Conservation (phyloP, 2,329 filamentous ascomycete species). For the Didymellaceae sp. region DNA sequence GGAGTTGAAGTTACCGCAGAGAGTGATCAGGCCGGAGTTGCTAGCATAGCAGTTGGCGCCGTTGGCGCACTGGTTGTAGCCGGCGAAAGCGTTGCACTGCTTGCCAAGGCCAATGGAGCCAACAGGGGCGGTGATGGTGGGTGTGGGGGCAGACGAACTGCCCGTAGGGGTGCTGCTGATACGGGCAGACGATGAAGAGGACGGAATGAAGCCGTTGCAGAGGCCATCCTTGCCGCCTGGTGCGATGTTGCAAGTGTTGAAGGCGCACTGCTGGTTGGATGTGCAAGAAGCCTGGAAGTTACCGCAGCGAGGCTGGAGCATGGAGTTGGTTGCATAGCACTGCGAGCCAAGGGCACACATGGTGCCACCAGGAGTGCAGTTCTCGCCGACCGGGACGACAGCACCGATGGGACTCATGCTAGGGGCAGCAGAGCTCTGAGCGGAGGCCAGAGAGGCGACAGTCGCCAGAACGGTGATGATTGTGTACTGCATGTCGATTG, state of each 20-base stretch:
- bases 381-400: constrained; percentile 18
- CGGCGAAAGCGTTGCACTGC: constrained; percentile 20
- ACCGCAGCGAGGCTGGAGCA: constrained; percentile 20
- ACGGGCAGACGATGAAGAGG: not conserved
- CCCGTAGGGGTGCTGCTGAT: not conserved
- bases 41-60: constrained; percentile 25
- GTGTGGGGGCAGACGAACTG: constrained; percentile 2
- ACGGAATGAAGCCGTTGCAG: constrained; percentile 20
- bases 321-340: constrained; percentile 26
- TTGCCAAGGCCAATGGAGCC: constrained; percentile 20
- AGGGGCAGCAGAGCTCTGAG: constrained; percentile 8
- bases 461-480: constrained; percentile 23
- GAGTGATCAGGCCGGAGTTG: constrained; percentile 20
- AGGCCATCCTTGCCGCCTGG: constrained; percentile 24
- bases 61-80: constrained; percentile 20
- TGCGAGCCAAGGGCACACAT: constrained; percentile 18
- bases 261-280: constrained; percentile 24
- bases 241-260: constrained; percentile 24
- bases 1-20: constrained; percentile 31
- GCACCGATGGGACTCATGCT: constrained; percentile 12
- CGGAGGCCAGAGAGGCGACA: constrained; percentile 17
- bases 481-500: constrained; percentile 24
- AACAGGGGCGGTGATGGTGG: constrained; percentile 8
- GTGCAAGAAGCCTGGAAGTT: constrained; percentile 28
- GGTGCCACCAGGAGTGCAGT: constrained; percentile 19